These are phyloP conservation scores for Psilocybe tampanensis DNA, from an alignment of 768 basidiomycete species.

Conservation along the genomic window DNA sequence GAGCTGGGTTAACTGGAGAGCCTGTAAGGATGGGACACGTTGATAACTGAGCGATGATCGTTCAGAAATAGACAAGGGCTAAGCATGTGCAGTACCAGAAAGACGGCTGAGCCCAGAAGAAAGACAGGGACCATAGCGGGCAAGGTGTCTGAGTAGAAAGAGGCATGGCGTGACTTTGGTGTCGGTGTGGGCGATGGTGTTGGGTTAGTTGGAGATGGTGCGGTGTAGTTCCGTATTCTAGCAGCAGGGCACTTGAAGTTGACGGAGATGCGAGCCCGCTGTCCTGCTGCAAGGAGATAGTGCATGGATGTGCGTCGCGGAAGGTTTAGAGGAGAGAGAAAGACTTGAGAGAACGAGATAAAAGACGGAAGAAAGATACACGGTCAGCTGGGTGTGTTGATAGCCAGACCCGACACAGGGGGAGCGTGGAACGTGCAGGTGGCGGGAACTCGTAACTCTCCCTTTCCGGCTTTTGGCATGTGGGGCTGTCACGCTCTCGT, in stretches of 20 bases:
- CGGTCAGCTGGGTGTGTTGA: conserved; percentile 6
- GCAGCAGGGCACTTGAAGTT: background rate
- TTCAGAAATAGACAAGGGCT: conserved; percentile 5
- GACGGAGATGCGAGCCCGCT: conserved; percentile 6
- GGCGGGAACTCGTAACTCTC: too few species aligned
- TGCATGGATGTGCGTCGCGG: conserved; percentile 8
- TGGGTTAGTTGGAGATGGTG: conserved; percentile 13
- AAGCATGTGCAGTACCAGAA: conserved; percentile 52
- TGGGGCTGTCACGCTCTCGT: conserved; percentile 5
- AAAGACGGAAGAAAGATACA: background rate
- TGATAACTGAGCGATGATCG: background rate
- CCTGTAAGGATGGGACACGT: conserved; percentile 39
- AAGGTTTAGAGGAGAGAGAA: background rate
- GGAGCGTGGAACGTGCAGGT: background rate
- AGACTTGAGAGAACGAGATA: background rate
- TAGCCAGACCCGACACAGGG: background rate
- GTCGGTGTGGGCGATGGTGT: conserved; percentile 11
- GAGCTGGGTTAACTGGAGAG: conserved; percentile 63
- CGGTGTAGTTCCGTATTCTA: conserved; percentile 11
- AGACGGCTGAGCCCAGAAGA: conserved; percentile 77
- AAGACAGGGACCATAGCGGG: conserved; percentile 82
- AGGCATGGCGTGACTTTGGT: conserved; percentile 53
- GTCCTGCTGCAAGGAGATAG: conserved; percentile 17
- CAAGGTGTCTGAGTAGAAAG: conserved; percentile 68
- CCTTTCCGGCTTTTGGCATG: too few species aligned